phyloP scores from a whole-genome alignment of 768 basidiomycete genomes.

The Tylopilus sp. region DNA sequence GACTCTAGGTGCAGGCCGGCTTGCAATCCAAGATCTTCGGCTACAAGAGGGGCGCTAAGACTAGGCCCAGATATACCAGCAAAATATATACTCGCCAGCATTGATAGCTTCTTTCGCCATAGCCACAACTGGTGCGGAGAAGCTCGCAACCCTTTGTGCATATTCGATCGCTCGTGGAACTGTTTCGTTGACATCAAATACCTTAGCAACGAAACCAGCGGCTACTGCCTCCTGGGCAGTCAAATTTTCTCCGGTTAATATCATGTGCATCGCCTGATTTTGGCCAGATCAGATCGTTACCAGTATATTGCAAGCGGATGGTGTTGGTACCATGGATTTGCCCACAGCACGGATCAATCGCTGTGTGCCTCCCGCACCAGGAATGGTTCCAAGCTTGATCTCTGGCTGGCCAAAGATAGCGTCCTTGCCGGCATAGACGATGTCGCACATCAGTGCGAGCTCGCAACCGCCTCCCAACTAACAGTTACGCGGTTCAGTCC shows the following conservation, averaged over 20 bases:
- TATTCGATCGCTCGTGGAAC: conserved; percentile 43
- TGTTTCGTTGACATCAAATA: conserved; percentile 39
- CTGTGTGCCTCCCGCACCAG: conserved; percentile 92
- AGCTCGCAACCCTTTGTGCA: conserved; percentile 34
- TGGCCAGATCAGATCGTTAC: neutral
- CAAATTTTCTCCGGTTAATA: conserved; percentile 47
- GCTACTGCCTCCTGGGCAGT: conserved; percentile 43
- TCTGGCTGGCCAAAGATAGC: conserved; percentile 96
- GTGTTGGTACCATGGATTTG: conserved; percentile 51
- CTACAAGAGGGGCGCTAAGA: conserved; percentile 22
- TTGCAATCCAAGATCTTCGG: conserved; percentile 44
- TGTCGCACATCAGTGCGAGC: conserved; percentile 93
- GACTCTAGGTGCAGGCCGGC: conserved; percentile 47
- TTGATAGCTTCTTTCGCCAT: conserved; percentile 53
- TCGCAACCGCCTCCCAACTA: conserved; percentile 97
- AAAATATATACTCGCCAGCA: conserved; percentile 28
- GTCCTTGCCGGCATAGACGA: conserved; percentile 82
- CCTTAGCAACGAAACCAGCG: conserved; percentile 46
- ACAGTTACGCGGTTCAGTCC: conserved; percentile 22
- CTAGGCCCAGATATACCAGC: too few species aligned
- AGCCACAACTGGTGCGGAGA: conserved; percentile 29
- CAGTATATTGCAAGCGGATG: neutral
- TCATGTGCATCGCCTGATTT: conserved; percentile 52
- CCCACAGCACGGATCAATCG: conserved; percentile 82
- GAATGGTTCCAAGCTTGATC: conserved; percentile 91